Percentiles rank a stretch among this genome's conserved stretches.
Conservation (phyloP, 2,329 filamentous ascomycete species). For the Neopestalotiopsis sp. region DNA sequence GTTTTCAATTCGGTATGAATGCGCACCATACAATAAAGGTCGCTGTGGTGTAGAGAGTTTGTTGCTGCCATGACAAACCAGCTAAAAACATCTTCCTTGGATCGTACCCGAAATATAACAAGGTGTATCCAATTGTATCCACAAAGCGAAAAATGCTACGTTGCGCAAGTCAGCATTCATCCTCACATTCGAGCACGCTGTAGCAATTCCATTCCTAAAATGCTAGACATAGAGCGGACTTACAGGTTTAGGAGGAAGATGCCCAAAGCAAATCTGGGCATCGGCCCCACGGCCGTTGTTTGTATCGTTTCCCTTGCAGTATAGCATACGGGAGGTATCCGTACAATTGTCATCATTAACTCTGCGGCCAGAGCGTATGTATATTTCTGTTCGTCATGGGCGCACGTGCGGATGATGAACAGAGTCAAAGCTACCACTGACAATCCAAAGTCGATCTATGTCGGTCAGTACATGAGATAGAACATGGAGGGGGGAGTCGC, state of each 20-base stretch:
- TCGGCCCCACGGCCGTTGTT: conserved; percentile 26
- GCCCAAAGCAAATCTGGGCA: conserved; percentile 36
- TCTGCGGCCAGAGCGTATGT: conserved; percentile 33
- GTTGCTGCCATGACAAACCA: conserved; percentile 28
- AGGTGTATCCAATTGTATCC: conserved; percentile 34
- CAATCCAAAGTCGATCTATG: conserved; percentile 37
- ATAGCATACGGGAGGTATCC: conserved; percentile 36
- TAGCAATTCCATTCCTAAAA: not conserved
- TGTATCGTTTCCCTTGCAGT: conserved; percentile 34
- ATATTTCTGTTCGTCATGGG: conserved; percentile 33
- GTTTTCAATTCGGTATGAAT: conserved; percentile 36
- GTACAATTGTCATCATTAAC: conserved; percentile 34
- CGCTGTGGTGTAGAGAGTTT: conserved; percentile 32
- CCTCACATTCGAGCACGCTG: not conserved
- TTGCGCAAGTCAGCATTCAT: conserved; percentile 17
- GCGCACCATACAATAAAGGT: conserved; percentile 39
- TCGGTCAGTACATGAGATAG: not conserved
- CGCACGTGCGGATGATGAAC: conserved; percentile 33
- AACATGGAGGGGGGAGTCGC: conserved; percentile 6
- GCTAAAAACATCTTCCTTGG: conserved; percentile 34
- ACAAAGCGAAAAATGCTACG: conserved; percentile 34
- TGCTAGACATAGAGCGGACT: conserved; percentile 21
- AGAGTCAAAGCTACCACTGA: conserved; percentile 33
- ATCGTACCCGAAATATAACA: conserved; percentile 37
- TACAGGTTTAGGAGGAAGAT: conserved; percentile 38